Base-by-base conservation (phyloP, 805 yeast genomes). In the Yamadazyma akitaensis region DNA sequence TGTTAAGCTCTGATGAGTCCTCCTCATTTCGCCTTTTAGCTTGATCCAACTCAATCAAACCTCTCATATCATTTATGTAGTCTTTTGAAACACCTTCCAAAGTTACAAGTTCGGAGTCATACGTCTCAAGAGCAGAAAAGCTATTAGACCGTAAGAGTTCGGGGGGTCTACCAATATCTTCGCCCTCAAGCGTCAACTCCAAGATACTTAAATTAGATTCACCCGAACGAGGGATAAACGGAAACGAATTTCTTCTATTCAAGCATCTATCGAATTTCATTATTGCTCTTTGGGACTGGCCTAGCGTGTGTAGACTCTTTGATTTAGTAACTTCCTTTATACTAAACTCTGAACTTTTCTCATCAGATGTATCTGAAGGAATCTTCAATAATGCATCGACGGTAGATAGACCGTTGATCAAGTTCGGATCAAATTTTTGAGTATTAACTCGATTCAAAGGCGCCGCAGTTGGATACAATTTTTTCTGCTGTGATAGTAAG, bases 191-290 rank as follows among this genome's bases (percentile, higher is more conserved):
- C 3, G 38, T 25, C 30, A 40, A 18, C 32, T 54, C 59, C 21
- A 54, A 44, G 2, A 51, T 18, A 38, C 57, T 60, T 37, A 58
- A 39, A 7, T 43, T 35, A 10, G 3, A 21, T 21, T 47, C 50
- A 9, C 44, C 46, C 2, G 13, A 19, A 3, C 16, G 16, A 3
- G 31, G 17, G 18, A 36, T 19, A 17, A 51, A 55, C 1, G 76
- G 75, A 38, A 31, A 68, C 1, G 75, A 69, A 46, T 60, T 67
- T 42, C 76, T 58, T 28, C 76, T 50, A 46, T 62, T 63, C 51
- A 67, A 55, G 11, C 37, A 30, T 14, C 30, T 17, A 32, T 41
- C 31, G 18, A 46, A 42, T 38, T 25, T 31, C n/a, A 13, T 13
- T 12, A 40, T 31, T 12, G 32, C 18, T 17, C 18, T 37, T 5